Evolutionary conservation across 495 filamentous ascomycete species (phyloP).

Genomic region (Daldinia loculata): DNA sequence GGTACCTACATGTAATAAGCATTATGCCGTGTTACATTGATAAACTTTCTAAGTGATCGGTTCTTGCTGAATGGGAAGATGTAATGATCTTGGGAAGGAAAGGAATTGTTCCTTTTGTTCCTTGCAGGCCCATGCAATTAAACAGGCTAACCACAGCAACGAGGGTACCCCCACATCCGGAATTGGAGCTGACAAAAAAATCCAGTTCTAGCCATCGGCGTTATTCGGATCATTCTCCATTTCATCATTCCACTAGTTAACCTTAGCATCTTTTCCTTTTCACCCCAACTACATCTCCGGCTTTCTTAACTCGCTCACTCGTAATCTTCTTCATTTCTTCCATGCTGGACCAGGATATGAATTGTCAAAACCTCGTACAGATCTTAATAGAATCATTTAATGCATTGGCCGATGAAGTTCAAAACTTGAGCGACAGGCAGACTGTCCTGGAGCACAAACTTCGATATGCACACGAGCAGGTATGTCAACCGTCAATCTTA

Average conservation of each 20-base stretch:
- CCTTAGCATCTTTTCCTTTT: conserved; percentile 3
- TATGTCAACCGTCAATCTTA: conserved; percentile 44
- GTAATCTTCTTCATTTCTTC: neutral
- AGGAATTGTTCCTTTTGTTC: neutral
- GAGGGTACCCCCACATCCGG: neutral
- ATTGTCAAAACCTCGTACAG: conserved; percentile 53
- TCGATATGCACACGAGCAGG: conserved; percentile 65
- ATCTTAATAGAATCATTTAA: conserved; percentile 69
- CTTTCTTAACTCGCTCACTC: neutral
- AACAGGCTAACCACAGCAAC: neutral
- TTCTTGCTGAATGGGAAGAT: neutral
- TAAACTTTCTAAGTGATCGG: neutral
- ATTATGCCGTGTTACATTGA: neutral
- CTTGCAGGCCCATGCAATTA: neutral
- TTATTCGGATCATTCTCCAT: conserved; percentile 8
- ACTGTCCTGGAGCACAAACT: conserved; percentile 66
- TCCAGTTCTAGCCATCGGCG: neutral
- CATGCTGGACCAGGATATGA: conserved; percentile 47
- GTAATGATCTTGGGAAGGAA: neutral
- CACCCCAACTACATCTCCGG: neutral
- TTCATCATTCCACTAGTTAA: neutral
- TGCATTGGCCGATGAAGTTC: conserved; percentile 67
- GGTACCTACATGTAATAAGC: neutral
- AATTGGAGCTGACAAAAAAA: conserved; percentile 9
- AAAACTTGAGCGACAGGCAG: conserved; percentile 63